These are phyloP conservation scores for Lachnellula hyalina DNA, from an alignment of 2,329 filamentous ascomycete species.

Conservation along the genomic window DNA sequence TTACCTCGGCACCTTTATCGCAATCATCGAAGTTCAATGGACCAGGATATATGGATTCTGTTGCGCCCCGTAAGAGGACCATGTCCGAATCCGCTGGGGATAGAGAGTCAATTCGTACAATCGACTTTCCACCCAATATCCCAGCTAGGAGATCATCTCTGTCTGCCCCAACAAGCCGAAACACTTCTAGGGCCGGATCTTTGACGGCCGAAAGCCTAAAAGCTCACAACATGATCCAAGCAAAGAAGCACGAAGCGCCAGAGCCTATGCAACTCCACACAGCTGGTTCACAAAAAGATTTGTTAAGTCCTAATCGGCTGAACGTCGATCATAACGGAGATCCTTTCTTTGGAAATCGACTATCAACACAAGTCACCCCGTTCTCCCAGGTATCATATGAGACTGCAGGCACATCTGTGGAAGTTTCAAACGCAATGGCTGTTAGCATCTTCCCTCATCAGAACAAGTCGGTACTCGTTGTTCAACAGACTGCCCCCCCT, in stretches of 20 bases:
- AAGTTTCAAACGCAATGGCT: constrained; percentile 58
- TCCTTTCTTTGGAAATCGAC: constrained; percentile 46
- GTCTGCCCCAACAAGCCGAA: constrained; percentile 57
- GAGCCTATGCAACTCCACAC: constrained; percentile 5
- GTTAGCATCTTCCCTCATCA: constrained; percentile 60
- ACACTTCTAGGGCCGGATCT: constrained; percentile 48
- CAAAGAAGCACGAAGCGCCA: constrained; percentile 13
- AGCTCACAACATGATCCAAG: constrained; percentile 42
- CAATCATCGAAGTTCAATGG: constrained; percentile 41
- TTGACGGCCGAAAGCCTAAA: constrained; percentile 54
- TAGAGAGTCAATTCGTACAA: constrained; percentile 40
- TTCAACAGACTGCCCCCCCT: constrained; percentile 31
- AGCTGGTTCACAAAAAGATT: constrained; percentile 14
- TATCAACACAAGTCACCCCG: constrained; percentile 53
- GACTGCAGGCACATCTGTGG: constrained; percentile 51
- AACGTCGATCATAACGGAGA: constrained; percentile 50
- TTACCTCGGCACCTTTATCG: constrained; percentile 42
- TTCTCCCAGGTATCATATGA: constrained; percentile 59
- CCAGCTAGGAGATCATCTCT: constrained; percentile 55
- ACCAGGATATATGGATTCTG: constrained; percentile 39
- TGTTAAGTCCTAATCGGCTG: constrained; percentile 12
- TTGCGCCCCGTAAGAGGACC: constrained; percentile 22
- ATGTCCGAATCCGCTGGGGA: constrained; percentile 30
- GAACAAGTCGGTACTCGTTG: constrained; percentile 57
- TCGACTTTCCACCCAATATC: constrained; percentile 55